A percentile compares a stretch with the other conserved stretches of the same genome.
These are phyloP conservation scores for Aspergillus melleus DNA, from an alignment of 2,329 filamentous ascomycete species.

Conservation along the genomic window DNA sequence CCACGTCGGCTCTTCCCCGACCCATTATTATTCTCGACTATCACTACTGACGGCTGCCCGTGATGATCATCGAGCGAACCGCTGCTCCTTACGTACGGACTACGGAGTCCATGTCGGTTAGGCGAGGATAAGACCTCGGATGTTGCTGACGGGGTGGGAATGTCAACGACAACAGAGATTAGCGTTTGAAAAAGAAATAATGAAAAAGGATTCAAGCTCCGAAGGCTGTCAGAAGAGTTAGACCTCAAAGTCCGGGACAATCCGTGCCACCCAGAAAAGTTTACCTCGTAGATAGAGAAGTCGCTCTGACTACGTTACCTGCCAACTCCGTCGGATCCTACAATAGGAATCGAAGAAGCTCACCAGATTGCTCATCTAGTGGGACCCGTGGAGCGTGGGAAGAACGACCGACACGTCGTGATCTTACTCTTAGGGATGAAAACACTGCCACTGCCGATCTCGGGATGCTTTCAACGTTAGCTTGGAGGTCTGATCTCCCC, in stretches of 20 bases:
- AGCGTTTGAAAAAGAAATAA: not conserved
- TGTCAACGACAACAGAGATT: not conserved
- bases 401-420: conserved; percentile 8
- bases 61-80: conserved; percentile 7
- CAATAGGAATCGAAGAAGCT: not conserved
- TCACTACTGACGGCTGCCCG: conserved; percentile 1
- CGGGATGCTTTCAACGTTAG: conserved; percentile 20
- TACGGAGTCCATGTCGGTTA: not conserved
- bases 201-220: not conserved
- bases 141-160: not conserved
- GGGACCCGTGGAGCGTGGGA: conserved; percentile 11
- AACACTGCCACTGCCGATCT: conserved; percentile 33
- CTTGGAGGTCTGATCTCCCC: conserved; percentile 23
- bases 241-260: not conserved
- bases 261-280: not conserved
- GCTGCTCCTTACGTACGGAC: not conserved
- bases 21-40: not conserved
- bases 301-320: too few relatives aligned
- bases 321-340: not conserved
- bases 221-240: not conserved
- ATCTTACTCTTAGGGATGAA: conserved; percentile 6
- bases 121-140: not conserved
- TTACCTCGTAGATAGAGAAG: too few relatives aligned
- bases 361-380: not conserved
- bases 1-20: not conserved